Conservation (phyloP, 2,329 filamentous ascomycete species). For the Colletotrichum sp. region DNA sequence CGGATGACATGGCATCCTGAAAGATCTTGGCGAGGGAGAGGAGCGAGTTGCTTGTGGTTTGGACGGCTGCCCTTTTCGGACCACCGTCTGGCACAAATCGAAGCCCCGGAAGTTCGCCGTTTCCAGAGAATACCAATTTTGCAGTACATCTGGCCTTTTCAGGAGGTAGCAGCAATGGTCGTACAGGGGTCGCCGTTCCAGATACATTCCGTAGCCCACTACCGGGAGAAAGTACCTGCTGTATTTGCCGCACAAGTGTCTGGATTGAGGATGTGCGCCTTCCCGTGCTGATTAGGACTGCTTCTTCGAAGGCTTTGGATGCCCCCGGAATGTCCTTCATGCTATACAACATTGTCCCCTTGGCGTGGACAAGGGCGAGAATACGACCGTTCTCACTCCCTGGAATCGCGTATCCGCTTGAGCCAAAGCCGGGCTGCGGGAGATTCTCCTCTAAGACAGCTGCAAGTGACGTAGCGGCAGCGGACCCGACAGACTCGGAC, state of each 20-base stretch:
- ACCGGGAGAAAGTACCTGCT: constrained; percentile 67
- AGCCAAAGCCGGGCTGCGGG: constrained; percentile 38
- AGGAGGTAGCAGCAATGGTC: constrained; percentile 79
- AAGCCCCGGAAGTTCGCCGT: constrained; percentile 81
- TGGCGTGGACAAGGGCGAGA: constrained; percentile 92
- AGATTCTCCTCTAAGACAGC: constrained; percentile 23
- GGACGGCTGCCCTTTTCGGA: constrained; percentile 79
- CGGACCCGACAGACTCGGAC: constrained; percentile 39
- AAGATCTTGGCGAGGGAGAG: constrained; percentile 97
- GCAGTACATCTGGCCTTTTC: constrained; percentile 85
- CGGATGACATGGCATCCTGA: constrained; percentile 90
- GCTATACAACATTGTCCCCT: constrained; percentile 97
- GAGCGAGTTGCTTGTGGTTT: constrained; percentile 94
- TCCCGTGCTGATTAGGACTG: constrained; percentile 86
- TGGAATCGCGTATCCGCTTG: constrained; percentile 84
- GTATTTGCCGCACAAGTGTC: constrained; percentile 79
- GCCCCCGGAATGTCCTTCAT: constrained; percentile 82
- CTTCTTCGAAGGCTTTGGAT: constrained; percentile 91
- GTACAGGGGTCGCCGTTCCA: constrained; percentile 33
- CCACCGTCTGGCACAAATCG: constrained; percentile 72
- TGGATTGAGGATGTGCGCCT: constrained; percentile 73
- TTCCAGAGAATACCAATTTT: constrained; percentile 77
- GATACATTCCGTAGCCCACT: neutral
- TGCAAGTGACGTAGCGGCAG: neutral
- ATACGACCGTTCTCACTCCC: constrained; percentile 91